Evolutionary conservation across 352 stramenopile genomes (phyloP), one percentile per base, ranked within the genome.

Genomic region (Phytopythium sindhum): DNA sequence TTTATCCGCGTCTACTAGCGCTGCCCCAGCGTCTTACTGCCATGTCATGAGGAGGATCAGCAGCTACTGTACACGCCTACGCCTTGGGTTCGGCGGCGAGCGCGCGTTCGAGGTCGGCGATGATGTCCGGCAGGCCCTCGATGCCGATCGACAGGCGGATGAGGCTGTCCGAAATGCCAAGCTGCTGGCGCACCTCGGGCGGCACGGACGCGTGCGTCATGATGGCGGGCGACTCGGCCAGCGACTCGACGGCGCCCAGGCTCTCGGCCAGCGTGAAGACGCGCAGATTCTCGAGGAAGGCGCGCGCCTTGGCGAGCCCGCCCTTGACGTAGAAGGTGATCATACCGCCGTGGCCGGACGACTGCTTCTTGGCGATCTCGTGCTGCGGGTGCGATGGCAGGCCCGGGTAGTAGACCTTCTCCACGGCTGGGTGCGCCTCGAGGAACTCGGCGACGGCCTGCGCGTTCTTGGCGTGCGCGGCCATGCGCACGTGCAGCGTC

Each of bases 171-270:
- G 88, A 97, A 67, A 98, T 97, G 60, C 91, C 93, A 42, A 97
- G 78, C 77, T 90, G 81, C 76, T 91, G 78, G 54, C 90, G 86
- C 67, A 97, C 71, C 66, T 95, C 89, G 56, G 89, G 67, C 11
- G 92, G 81, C 80, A 98, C 90, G 17, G 96, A 97, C 17, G 82
- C 89, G 73, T 99, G 95, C 15, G 95, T 99, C 66, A 97, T 98
- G 57, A 95, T 96, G 12, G 93, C 92, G 39, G 95, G 96, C 61
- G 97, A 96, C 69, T 98, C 67, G 37, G 51, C 44, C 15, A 61
- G 61, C 53, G 66, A 73, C 51, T 63, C 71, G 33, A 66, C 67
- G 44, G 63, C 53, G 28, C 51, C 50, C 28, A 57, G 24, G 60
- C 59, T 64, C 45, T 97, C 96, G 17, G 98, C 83, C 69, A 98